These are phyloP conservation scores for Ophiostoma tasmaniense DNA, from an alignment of 2,329 filamentous ascomycete species.

Conservation along the genomic window DNA sequence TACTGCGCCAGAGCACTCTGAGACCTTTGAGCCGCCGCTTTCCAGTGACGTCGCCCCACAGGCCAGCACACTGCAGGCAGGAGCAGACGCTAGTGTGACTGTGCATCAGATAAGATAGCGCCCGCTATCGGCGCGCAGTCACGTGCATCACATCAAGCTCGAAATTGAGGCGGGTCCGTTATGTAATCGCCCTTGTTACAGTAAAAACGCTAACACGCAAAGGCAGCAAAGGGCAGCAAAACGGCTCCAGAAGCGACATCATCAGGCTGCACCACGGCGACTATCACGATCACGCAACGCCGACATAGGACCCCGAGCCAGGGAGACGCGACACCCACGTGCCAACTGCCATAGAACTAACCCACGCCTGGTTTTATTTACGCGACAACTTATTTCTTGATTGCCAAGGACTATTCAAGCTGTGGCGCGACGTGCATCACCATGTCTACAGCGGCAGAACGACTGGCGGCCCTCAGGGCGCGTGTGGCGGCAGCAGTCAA, in stretches of 20 bases:
- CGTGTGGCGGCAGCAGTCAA: conserved; percentile 64
- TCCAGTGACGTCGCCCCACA: conserved; percentile 7
- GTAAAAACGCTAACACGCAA: neutral
- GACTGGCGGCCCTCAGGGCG: conserved; percentile 69
- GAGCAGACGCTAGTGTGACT: neutral
- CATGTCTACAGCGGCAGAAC: conserved; percentile 42
- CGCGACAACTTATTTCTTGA: neutral
- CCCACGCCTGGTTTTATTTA: neutral
- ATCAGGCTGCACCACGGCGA: neutral
- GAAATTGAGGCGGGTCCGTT: neutral
- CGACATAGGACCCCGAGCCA: neutral
- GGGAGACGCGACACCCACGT: neutral
- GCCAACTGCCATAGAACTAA: neutral
- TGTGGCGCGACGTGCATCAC: conserved; percentile 4
- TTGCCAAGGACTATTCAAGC: neutral
- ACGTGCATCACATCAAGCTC: conserved; percentile 9
- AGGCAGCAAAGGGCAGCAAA: neutral
- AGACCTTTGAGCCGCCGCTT: neutral
- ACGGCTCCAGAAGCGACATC: neutral
- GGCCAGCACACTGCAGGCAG: neutral
- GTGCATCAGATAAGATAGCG: conserved; percentile 13
- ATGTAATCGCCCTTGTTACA: neutral
- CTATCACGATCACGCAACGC: conserved; percentile 1
- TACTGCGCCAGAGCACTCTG: neutral
- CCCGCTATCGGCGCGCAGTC: conserved; percentile 15